Evolutionary conservation across 2,329 filamentous ascomycete genomes (phyloP).

Genomic region (Sclerotinia trifoliorum): DNA sequence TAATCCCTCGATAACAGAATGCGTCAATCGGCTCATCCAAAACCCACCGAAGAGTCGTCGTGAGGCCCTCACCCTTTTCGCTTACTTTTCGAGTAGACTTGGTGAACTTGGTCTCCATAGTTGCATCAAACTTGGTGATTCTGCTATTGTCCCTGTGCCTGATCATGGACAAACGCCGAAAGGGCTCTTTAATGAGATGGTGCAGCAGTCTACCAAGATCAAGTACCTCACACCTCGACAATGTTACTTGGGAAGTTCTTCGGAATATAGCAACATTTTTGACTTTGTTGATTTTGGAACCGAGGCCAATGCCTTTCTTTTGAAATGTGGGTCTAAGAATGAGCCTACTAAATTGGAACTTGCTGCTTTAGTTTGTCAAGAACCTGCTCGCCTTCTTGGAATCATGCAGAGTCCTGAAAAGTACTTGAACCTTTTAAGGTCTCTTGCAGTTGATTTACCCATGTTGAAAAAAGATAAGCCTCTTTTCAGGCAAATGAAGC

Average conservation of each 20-base stretch:
- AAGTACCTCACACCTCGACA: constrained; percentile 65
- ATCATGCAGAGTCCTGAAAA: constrained; percentile 79
- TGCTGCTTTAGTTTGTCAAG: constrained; percentile 75
- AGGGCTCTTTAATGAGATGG: constrained; percentile 43
- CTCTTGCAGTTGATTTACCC: constrained; percentile 70
- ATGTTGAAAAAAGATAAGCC: constrained; percentile 74
- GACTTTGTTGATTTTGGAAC: constrained; percentile 94
- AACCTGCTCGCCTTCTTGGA: constrained; percentile 78
- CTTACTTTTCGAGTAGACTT: constrained; percentile 77
- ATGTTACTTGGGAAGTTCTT: constrained; percentile 74
- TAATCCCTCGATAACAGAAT: constrained; percentile 76
- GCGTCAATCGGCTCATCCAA: constrained; percentile 69
- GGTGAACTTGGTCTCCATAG: constrained; percentile 66
- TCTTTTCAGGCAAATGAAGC: constrained; percentile 73
- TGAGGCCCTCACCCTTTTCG: constrained; percentile 71
- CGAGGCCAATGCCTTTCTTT: constrained; percentile 83
- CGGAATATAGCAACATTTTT: constrained; percentile 81
- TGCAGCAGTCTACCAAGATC: constrained; percentile 40
- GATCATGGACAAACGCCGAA: constrained; percentile 38
- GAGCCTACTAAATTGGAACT: constrained; percentile 88
- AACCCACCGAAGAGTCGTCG: constrained; percentile 66
- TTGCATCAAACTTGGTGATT: constrained; percentile 59
- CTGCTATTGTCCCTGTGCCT: constrained; percentile 69
- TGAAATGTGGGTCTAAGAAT: constrained; percentile 84
- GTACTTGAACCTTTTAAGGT: constrained; percentile 79